Evolutionary conservation across 345 rosid species (phyloP).

Genomic region (Viola odorata): DNA sequence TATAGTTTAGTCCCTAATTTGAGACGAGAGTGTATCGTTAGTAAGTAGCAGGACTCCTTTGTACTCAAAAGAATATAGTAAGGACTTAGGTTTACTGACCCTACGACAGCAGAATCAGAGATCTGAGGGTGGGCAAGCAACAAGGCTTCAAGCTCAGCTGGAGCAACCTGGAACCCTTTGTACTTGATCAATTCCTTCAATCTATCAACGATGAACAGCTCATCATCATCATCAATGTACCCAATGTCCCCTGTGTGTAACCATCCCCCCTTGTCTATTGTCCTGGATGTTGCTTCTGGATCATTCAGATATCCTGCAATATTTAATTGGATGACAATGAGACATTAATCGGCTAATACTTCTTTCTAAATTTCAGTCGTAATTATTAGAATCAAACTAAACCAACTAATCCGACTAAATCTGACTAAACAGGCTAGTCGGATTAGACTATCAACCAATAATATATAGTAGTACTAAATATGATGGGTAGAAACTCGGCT

Average conservation of each 20-base stretch:
- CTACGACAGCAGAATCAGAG: conserved; percentile 29
- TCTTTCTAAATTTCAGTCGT: too few relatives aligned
- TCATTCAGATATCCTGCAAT: conserved; percentile 54
- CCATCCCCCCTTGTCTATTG: conserved; percentile 53
- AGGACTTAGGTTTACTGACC: conserved; percentile 7
- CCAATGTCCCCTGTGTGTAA: conserved; percentile 29
- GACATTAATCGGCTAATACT: too few relatives aligned
- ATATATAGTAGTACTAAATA: background rate
- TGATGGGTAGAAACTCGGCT: too few relatives aligned
- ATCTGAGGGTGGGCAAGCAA: conserved; percentile 15
- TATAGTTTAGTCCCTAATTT: background rate
- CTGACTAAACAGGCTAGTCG: too few relatives aligned
- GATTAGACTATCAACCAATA: background rate
- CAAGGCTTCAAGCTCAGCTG: conserved; percentile 26
- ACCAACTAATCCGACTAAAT: background rate
- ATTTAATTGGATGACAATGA: conserved; percentile 7
- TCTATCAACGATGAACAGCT: conserved; percentile 31
- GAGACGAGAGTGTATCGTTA: too few relatives aligned
- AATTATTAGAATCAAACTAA: background rate
- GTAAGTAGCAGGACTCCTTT: too few relatives aligned
- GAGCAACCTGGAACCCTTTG: conserved; percentile 33
- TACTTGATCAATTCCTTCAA: conserved; percentile 31
- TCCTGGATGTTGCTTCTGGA: conserved; percentile 36
- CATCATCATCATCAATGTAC: conserved; percentile 27
- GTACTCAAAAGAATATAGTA: too few relatives aligned